Conservation (phyloP, 768 basidiomycete species). For the Tubosaeta brunneosetosa region DNA sequence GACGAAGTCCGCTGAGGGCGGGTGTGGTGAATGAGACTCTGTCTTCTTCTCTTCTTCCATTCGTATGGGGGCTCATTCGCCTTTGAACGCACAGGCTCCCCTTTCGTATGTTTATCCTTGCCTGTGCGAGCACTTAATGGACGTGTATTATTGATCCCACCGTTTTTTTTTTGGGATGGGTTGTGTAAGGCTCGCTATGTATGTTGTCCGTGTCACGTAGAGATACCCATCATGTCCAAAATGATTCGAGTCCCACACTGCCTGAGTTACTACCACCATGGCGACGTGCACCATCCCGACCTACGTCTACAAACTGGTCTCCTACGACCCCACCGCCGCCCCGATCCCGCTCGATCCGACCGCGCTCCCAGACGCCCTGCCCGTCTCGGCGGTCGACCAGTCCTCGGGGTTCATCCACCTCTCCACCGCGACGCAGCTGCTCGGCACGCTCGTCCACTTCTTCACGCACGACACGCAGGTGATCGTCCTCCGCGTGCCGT, state of each 20-base stretch:
- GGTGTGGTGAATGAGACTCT: constrained; percentile 1
- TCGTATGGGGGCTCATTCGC: constrained; percentile 7
- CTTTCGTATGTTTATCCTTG: constrained; percentile 9
- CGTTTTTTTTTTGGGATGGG: constrained; percentile 5
- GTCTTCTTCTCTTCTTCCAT: constrained; percentile 1
- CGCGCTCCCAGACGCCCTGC: constrained; percentile 42
- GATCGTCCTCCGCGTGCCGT: constrained; percentile 42
- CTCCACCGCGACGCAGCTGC: constrained; percentile 48
- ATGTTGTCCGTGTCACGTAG: constrained; percentile 7
- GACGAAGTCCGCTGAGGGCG: constrained; percentile 28
- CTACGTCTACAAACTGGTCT: constrained; percentile 61
- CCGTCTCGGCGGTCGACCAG: constrained; percentile 46
- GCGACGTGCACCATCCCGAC: constrained; percentile 29
- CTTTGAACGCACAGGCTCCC: constrained; percentile 1
- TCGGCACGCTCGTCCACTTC: constrained; percentile 43
- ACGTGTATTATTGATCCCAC: constrained; percentile 17
- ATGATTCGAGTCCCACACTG: not conserved
- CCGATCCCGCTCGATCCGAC: constrained; percentile 30
- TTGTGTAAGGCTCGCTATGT: constrained; percentile 16
- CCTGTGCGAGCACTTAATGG: constrained; percentile 16
- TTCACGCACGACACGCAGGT: constrained; percentile 38
- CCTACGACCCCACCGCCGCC: constrained; percentile 32
- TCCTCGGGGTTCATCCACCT: constrained; percentile 50
- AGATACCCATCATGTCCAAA: constrained; percentile 25
- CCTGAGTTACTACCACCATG: not conserved